These are phyloP conservation scores for Phytophthora cajani DNA, from an alignment of 352 stramenopile species.

Conservation along the genomic window DNA sequence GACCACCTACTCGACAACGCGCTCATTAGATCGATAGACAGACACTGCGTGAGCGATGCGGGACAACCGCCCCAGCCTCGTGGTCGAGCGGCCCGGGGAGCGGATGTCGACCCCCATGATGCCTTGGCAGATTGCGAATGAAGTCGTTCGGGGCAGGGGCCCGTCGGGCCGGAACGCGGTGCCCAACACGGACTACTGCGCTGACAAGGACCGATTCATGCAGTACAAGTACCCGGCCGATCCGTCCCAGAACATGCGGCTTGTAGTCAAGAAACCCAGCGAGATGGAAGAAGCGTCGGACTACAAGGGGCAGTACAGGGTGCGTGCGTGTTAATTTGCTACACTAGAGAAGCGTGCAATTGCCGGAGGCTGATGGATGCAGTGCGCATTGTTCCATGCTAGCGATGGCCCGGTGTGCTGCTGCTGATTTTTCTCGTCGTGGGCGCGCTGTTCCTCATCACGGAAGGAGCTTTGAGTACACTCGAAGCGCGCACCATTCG, in stretches of 20 bases:
- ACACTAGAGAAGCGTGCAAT: slow-evolving; percentile 3
- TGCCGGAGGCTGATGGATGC: slow-evolving; percentile 9
- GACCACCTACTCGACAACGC: not conserved
- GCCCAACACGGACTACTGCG: slow-evolving; percentile 36
- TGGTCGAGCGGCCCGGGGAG: slow-evolving; percentile 20
- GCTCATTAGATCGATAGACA: not conserved
- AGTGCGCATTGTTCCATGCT: slow-evolving; percentile 8
- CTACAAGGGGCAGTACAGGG: slow-evolving; percentile 55
- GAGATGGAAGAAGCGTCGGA: slow-evolving; percentile 34
- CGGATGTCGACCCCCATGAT: slow-evolving; percentile 26
- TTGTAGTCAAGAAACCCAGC: slow-evolving; percentile 43
- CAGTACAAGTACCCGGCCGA: slow-evolving; percentile 20
- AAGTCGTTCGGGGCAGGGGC: slow-evolving; percentile 19
- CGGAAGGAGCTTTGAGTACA: slow-evolving; percentile 38
- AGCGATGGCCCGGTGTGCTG: slow-evolving; percentile 71
- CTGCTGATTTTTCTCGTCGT: slow-evolving; percentile 53
- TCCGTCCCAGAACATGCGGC: slow-evolving; percentile 28
- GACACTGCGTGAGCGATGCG: slow-evolving; percentile 19
- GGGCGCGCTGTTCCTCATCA: slow-evolving; percentile 41
- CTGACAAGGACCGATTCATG: slow-evolving; percentile 34
- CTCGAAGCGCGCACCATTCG: slow-evolving; percentile 32
- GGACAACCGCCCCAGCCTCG: slow-evolving; percentile 23
- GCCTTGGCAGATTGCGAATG: slow-evolving; percentile 32
- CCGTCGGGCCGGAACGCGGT: slow-evolving; percentile 5
- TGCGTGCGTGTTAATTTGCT: slow-evolving; percentile 17